These are phyloP conservation scores for Simmondsia chinensis DNA, from an alignment of 148 eudicot genomes.

Conservation along the genomic window DNA sequence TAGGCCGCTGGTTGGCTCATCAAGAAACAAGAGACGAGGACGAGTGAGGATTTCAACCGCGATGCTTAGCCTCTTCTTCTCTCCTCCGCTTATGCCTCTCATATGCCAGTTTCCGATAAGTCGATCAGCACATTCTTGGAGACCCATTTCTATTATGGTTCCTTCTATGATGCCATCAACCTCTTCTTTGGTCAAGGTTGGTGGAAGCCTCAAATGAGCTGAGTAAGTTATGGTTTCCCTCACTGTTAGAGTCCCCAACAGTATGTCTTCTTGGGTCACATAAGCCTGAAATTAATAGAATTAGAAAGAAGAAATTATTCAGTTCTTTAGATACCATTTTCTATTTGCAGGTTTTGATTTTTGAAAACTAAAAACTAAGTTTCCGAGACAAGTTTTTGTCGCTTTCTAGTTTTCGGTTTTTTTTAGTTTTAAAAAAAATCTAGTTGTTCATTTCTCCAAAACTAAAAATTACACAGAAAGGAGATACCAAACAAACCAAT, in stretches of 20 bases:
- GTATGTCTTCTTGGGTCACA: constrained; percentile 71
- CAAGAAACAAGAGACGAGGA: constrained; percentile 66
- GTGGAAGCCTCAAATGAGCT: constrained; percentile 68
- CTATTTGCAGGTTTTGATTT: no score
- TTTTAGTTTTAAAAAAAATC: no score
- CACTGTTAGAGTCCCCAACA: constrained; percentile 58
- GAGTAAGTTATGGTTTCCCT: constrained; percentile 68
- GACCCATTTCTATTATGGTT: constrained; percentile 70
- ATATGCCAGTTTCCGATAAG: constrained; percentile 76
- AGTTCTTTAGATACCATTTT: no score
- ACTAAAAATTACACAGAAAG: no score
- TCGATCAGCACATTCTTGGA: constrained; percentile 64
- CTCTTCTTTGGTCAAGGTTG: constrained; percentile 33
- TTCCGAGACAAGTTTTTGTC: no score
- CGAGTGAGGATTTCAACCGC: constrained; percentile 65
- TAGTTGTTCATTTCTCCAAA: no score
- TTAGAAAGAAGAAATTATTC: no score
- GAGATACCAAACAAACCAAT: no score
- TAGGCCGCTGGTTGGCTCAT: constrained; percentile 84
- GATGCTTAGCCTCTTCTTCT: constrained; percentile 67
- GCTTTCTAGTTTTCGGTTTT: no score
- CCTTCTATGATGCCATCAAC: constrained; percentile 46
- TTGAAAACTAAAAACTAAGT: no score
- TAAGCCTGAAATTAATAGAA: constrained; percentile 43
- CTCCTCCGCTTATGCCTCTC: constrained; percentile 84